Base-by-base conservation (phyloP, 768 basidiomycete species). In the Auriscalpium microsporum region DNA sequence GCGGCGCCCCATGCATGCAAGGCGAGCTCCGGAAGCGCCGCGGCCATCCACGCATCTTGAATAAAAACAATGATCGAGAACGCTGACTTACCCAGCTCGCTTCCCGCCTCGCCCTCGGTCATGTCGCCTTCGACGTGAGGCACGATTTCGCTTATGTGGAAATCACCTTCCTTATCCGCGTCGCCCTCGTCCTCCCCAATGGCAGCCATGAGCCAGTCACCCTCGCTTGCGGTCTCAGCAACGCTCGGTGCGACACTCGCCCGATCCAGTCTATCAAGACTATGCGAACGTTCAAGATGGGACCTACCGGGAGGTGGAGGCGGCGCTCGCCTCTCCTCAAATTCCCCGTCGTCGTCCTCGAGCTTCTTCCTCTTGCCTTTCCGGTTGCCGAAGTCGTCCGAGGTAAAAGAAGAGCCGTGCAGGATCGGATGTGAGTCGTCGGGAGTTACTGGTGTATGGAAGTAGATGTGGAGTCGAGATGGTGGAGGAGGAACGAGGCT, bases 311-410 rank as follows among this genome's bases (percentile, higher is more conserved):
- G 84, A 19, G 86, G 87, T 33, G 83, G 83, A 23, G 84, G 84
- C 44, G 80, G 79, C 58, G 73, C 78, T 59, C 86, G 79, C 55
- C 80, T 78, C 63, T 89, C 86, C 68, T 90, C 87, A 57, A 78
- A 64, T 68, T 91, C 88, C 58, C 79, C 86, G 71, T 90, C 89
- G 69, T 90, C 89, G 71, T 91, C 90, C 68, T 90, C 90, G 71
- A 88, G 72, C 76, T 92, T 91, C 76, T 91, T 92, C 65, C 89
- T 78, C 71, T 91, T 91, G 57, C 87, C 89, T 69, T 87, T 90
- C 65, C 86, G 80, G 14, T 78, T 70, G 67, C 48, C 44, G 19
- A 64, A 58, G 50, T 85, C 83, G 58, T 82, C 78, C 54, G 72
- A 68, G 58, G 50, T 62, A 61, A 67, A 69, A 67, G 65, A 75